Percentiles rank a stretch among this genome's conserved stretches.
Conservation (phyloP, 352 stramenopile genomes). For the Hyaloperonospora arabidopsidis region DNA sequence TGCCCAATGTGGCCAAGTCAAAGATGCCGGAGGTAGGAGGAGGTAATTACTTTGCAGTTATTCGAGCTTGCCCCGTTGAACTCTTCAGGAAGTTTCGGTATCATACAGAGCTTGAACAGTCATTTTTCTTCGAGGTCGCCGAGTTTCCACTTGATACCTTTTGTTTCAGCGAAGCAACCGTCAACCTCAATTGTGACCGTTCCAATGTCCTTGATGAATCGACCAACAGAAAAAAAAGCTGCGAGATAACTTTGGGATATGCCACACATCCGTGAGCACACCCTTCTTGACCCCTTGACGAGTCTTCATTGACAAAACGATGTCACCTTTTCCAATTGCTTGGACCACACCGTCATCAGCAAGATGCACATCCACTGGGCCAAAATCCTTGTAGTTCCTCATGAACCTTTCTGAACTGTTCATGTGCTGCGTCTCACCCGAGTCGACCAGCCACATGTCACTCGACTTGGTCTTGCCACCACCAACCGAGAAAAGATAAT, state of each 20-base stretch:
- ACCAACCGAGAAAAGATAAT: constrained; percentile 6
- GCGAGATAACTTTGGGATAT: background rate
- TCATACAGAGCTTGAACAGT: constrained; percentile 1
- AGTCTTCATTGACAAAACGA: background rate
- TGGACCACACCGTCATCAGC: background rate
- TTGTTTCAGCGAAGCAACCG: background rate
- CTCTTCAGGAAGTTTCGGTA: background rate
- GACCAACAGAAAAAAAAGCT: background rate
- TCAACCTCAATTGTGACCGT: background rate
- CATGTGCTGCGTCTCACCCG: constrained; percentile 12
- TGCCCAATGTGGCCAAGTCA: background rate
- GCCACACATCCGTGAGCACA: background rate
- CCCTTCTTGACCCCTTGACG: background rate
- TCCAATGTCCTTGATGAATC: background rate
- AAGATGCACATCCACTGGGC: background rate
- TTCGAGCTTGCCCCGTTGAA: background rate
- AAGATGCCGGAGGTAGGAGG: too few relatives aligned
- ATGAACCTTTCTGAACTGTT: background rate
- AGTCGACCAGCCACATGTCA: constrained; percentile 11
- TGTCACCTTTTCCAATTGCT: background rate
- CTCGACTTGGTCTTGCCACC: constrained; percentile 3
- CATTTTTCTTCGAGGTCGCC: background rate
- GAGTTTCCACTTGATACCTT: background rate
- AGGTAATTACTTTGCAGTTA: too few relatives aligned
- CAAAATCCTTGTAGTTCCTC: background rate